A percentile compares a stretch with the other conserved stretches of the same genome.
Conservation (phyloP, 306 rosid species). For the Malus sieversii region DNA sequence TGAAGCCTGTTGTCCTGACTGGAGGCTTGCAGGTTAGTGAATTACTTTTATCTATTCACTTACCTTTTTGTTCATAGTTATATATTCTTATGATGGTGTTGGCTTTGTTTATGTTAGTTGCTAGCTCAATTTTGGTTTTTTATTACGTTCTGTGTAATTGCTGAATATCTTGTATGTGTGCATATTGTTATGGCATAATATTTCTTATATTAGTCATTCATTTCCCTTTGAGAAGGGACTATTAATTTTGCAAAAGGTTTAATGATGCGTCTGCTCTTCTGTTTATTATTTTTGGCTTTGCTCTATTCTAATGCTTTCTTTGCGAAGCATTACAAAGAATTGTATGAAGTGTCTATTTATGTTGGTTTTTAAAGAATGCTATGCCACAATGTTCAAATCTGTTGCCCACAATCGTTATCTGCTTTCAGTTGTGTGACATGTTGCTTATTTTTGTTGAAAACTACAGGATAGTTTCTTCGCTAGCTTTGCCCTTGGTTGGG, state of each 20-base stretch:
- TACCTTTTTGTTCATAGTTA: not conserved
- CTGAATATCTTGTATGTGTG: not conserved
- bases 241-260: not conserved
- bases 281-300: not conserved
- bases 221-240: not conserved
- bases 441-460: not conserved
- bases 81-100: not conserved
- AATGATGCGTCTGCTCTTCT: not conserved
- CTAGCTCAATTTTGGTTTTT: not conserved
- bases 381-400: not conserved
- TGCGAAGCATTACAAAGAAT: not conserved
- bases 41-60: not conserved
- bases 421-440: not conserved
- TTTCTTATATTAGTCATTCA: not conserved
- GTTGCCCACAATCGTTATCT: no score
- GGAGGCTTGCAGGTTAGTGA: conserved; percentile 54
- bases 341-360: not conserved
- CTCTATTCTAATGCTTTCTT: not conserved
- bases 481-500: conserved; percentile 89
- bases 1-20: conserved; percentile 67
- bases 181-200: not conserved
- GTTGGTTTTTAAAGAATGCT: not conserved
- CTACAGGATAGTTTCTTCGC: conserved; percentile 79
- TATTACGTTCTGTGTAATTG: not conserved
- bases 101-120: not conserved